Percentiles rank a stretch among this genome's conserved stretches.
Evolutionary conservation across 345 rosid species (phyloP).

Genomic region (Noccaea caerulescens): DNA sequence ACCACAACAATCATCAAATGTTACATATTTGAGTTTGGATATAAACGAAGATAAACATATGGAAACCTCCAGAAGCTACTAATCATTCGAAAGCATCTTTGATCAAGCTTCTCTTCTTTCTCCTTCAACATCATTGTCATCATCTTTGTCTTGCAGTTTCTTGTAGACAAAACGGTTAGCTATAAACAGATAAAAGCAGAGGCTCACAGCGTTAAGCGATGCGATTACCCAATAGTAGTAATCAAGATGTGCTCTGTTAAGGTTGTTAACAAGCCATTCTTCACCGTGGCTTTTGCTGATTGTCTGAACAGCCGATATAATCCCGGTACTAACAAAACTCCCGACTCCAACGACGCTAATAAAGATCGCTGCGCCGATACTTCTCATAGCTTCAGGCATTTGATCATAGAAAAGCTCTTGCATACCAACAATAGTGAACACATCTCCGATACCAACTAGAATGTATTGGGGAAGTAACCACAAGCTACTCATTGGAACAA

Average conservation of each 20-base stretch:
- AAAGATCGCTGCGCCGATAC: constrained; percentile 81
- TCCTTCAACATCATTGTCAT: constrained; percentile 20
- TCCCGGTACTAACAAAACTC: constrained; percentile 65
- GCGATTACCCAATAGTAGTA: constrained; percentile 77
- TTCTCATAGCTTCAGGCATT: constrained; percentile 82
- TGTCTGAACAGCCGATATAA: constrained; percentile 60
- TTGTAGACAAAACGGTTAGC: constrained; percentile 76
- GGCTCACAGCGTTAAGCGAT: constrained; percentile 58
- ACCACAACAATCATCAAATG: constrained; percentile 8
- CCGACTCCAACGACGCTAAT: constrained; percentile 72
- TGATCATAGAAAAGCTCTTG: constrained; percentile 91
- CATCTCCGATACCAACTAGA: constrained; percentile 63
- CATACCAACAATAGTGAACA: constrained; percentile 73
- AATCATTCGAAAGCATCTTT: constrained; percentile 1
- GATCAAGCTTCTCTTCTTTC: constrained; percentile 30
- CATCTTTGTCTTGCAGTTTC: constrained; percentile 47
- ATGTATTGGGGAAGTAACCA: constrained; percentile 90
- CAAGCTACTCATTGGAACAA: constrained; percentile 73
- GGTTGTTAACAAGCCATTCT: constrained; percentile 72
- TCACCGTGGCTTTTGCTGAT: constrained; percentile 49
- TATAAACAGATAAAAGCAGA: constrained; percentile 54
- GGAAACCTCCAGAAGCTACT: constrained; percentile 8
- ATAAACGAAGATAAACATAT: constrained; percentile 9
- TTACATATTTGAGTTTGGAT: constrained; percentile 20
- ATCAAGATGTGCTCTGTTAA: constrained; percentile 67